Percentiles rank a stretch among this genome's conserved stretches.
Evolutionary conservation across 306 rosid genomes (phyloP).

Genomic region (Comarum palustre): DNA sequence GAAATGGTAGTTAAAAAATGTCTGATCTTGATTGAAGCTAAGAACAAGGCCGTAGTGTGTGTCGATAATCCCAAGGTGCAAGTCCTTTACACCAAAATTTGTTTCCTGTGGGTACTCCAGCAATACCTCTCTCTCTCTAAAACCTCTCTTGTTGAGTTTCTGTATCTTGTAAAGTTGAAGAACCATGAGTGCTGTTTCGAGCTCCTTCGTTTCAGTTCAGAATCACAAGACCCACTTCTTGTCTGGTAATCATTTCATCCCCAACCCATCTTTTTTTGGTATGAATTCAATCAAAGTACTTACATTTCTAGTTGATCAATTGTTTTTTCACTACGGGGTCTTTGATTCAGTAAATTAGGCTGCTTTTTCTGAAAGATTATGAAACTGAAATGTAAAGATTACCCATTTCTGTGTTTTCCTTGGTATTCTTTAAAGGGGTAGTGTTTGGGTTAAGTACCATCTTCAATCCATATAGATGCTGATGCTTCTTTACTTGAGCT

Average conservation of each 20-base stretch:
- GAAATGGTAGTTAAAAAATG: not conserved
- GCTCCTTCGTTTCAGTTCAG: conserved; percentile 18
- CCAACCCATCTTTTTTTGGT: not conserved
- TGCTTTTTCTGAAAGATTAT: not conserved
- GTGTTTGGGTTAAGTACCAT: not conserved
- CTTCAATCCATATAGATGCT: not conserved
- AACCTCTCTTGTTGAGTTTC: not conserved
- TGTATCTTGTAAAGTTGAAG: not conserved
- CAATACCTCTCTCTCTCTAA: not conserved
- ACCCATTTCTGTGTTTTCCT: not conserved
- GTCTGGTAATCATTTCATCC: conserved; percentile 2
- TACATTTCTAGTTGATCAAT: not conserved
- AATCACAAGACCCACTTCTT: conserved; percentile 15
- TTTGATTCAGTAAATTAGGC: not conserved
- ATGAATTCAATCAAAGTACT: not conserved
- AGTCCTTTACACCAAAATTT: not conserved
- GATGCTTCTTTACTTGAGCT: not conserved
- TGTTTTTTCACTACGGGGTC: not conserved
- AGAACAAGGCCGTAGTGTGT: not conserved
- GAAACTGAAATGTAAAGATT: not conserved
- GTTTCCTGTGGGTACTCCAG: not conserved
- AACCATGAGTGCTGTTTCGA: conserved; percentile 19
- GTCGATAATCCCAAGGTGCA: conserved; percentile 8
- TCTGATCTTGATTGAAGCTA: conserved; percentile 1
- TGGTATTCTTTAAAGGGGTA: not conserved